Percentiles rank a stretch among this genome's conserved stretches.
phyloP scores from a whole-genome alignment of 768 basidiomycete genomes.

The Boletellus emodensis region DNA sequence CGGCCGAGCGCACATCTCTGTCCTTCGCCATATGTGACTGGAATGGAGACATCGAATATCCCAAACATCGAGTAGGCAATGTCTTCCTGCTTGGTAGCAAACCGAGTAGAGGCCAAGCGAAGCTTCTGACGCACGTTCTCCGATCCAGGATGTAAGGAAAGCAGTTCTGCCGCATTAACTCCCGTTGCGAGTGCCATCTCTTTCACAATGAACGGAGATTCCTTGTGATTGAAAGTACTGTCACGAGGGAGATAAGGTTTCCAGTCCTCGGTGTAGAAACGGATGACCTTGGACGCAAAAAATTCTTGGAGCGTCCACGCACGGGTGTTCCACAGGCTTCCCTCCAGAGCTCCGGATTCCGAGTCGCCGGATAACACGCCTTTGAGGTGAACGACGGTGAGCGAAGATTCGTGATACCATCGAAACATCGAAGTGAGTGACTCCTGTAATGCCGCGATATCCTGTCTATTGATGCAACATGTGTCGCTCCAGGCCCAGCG shows the following conservation, averaged over 20 bases:
- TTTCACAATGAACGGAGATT: conserved; percentile 14
- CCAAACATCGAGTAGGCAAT: conserved; percentile 26
- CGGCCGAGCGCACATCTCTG: conserved; percentile 20
- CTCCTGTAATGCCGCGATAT: conserved; percentile 12
- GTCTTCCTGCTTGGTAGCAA: conserved; percentile 24
- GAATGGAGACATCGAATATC: conserved; percentile 19
- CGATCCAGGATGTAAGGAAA: conserved; percentile 12
- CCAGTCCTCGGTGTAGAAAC: conserved; percentile 24
- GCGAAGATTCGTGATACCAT: conserved; percentile 25
- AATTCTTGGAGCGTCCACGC: conserved; percentile 25
- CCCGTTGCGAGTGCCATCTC: conserved; percentile 18
- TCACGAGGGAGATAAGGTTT: conserved; percentile 16
- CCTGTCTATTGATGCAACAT: conserved; percentile 22
- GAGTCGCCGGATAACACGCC: conserved; percentile 10
- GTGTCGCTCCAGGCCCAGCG: conserved; percentile 25
- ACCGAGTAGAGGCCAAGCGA: conserved; percentile 17
- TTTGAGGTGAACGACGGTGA: conserved; percentile 22
- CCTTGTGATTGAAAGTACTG: conserved; percentile 13
- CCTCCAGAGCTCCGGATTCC: conserved; percentile 5
- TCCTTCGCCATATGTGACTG: conserved; percentile 24
- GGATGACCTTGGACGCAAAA: conserved; percentile 21
- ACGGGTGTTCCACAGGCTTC: conserved; percentile 23
- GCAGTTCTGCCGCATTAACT: conserved; percentile 8
- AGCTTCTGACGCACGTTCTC: conserved; percentile 16
- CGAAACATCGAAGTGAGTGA: conserved; percentile 27